These are phyloP conservation scores for Pseudogymnoascus sp. DNA, from an alignment of 2,329 filamentous ascomycete species.

Conservation along the genomic window DNA sequence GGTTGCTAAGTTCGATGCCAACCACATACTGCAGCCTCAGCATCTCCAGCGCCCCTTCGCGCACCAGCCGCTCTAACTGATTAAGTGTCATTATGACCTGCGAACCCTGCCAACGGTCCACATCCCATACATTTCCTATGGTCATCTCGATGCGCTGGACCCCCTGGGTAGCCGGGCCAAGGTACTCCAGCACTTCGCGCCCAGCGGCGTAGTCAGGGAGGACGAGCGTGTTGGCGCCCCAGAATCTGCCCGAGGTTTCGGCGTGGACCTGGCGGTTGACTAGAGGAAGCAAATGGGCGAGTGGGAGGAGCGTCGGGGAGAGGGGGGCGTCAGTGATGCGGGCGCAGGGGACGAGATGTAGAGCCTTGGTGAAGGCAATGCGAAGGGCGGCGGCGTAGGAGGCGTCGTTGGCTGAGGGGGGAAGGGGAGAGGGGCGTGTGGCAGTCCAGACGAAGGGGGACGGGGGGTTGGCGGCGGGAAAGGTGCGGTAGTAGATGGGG, in stretches of 20 bases:
- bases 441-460: background rate
- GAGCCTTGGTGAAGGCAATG: background rate
- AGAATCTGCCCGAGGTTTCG: background rate
- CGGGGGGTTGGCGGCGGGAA: background rate
- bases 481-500: background rate
- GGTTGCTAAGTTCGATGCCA: background rate
- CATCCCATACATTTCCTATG: background rate
- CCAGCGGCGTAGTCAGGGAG: background rate
- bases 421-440: background rate
- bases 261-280: background rate
- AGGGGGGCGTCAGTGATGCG: background rate
- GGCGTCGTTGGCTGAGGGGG: background rate
- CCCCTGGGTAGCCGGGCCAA: background rate
- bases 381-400: background rate
- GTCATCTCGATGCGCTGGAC: background rate
- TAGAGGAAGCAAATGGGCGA: background rate
- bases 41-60: background rate
- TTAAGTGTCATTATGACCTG: background rate
- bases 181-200: background rate
- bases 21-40: background rate
- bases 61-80: background rate
- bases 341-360: background rate
- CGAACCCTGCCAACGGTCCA: background rate
- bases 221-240: background rate
- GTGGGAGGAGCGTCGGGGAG: background rate